Evolutionary conservation across 1,139 yeast species (phyloP).

Genomic region (Candida gigantensis): DNA sequence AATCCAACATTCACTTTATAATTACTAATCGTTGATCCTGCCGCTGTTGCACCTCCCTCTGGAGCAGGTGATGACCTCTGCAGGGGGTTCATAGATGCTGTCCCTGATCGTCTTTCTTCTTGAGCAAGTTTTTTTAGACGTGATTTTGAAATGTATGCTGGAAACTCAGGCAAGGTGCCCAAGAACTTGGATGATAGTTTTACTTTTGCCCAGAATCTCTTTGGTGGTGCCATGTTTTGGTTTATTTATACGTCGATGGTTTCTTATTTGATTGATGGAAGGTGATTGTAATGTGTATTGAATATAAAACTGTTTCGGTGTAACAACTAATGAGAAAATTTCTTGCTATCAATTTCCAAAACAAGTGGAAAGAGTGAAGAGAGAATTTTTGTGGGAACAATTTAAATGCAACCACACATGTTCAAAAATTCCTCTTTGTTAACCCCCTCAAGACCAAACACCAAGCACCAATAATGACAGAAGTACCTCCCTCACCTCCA

Average conservation of each 20-base stretch:
- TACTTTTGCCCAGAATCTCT: conserved; percentile 36
- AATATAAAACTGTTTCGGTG: conserved; percentile 4
- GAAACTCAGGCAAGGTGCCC: conserved; percentile 37
- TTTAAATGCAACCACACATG: too few relatives aligned
- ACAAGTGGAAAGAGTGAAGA: too few relatives aligned
- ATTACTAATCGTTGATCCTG: conserved; percentile 20
- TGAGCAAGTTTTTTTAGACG: conserved; percentile 31
- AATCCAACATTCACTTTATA: conserved; percentile 42
- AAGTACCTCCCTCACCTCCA: conserved; percentile 9
- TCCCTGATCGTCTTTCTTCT: conserved; percentile 27
- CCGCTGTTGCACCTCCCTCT: conserved; percentile 7
- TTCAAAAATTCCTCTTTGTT: too few relatives aligned
- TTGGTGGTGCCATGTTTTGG: conserved; percentile 34
- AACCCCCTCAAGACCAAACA: too few relatives aligned
- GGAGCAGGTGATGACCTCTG: conserved; percentile 19
- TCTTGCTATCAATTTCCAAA: too few relatives aligned
- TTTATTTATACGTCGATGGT: too few relatives aligned
- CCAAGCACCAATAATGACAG: conserved; percentile 5
- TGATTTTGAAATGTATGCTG: conserved; percentile 31
- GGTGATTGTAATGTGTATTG: too few relatives aligned
- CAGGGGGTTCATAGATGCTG: conserved; percentile 15
- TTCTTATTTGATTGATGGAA: too few relatives aligned
- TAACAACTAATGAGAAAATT: too few relatives aligned
- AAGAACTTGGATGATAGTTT: conserved; percentile 32
- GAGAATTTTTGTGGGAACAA: too few relatives aligned